Percentiles rank a stretch among this genome's conserved stretches.
phyloP scores from a whole-genome alignment of 2,329 filamentous ascomycete species.

The Ascocoryne sarcoides region DNA sequence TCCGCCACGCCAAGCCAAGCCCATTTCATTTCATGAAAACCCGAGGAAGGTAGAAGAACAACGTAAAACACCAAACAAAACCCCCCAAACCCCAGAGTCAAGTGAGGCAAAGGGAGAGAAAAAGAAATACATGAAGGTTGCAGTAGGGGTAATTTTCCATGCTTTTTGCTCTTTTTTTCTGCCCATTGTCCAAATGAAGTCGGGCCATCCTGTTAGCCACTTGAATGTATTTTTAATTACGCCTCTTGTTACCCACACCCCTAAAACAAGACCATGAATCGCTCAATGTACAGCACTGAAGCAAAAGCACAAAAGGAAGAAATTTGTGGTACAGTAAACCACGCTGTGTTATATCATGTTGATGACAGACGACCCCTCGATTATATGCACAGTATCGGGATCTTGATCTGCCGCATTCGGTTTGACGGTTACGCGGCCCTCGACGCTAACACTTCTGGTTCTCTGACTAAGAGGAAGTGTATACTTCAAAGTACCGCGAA shows the following conservation, averaged over 20 bases:
- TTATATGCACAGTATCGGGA: slow-evolving; percentile 12
- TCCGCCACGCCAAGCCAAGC: too few relatives aligned
- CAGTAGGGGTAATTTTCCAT: too few relatives aligned
- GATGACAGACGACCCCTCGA: background rate
- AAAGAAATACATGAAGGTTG: too few relatives aligned
- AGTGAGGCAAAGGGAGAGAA: too few relatives aligned
- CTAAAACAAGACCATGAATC: background rate
- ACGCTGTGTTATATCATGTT: background rate
- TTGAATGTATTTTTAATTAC: background rate
- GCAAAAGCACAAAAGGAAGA: background rate
- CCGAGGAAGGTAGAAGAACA: too few relatives aligned
- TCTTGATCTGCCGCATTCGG: slow-evolving; percentile 38
- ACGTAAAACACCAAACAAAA: too few relatives aligned
- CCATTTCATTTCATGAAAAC: too few relatives aligned
- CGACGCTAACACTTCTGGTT: slow-evolving; percentile 50
- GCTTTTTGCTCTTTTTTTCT: too few relatives aligned
- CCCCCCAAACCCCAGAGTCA: too few relatives aligned
- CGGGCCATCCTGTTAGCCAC: too few relatives aligned
- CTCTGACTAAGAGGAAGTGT: slow-evolving; percentile 52
- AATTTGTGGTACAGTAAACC: background rate
- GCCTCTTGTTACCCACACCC: background rate
- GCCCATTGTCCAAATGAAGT: too few relatives aligned
- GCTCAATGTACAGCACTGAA: background rate
- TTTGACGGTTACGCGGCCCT: slow-evolving; percentile 50
- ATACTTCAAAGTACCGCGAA: slow-evolving; percentile 87